Conservation (phyloP, 2,329 filamentous ascomycete species). For the Mollisiaceae sp. region DNA sequence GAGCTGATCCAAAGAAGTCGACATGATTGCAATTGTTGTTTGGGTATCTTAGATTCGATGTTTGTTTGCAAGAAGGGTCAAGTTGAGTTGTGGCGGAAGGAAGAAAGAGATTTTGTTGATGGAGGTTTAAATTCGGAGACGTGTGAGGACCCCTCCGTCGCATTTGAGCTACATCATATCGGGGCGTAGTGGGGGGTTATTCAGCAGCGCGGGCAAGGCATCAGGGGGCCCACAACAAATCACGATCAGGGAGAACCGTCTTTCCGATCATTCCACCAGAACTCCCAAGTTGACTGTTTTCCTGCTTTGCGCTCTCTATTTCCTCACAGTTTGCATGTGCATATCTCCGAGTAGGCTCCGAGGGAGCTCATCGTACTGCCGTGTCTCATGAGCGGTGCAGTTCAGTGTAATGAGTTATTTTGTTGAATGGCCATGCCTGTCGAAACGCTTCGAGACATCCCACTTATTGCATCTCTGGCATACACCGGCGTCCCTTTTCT, state of each 20-base stretch:
- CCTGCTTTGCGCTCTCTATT: slow-evolving; percentile 2
- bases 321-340: not conserved
- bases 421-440: slow-evolving; percentile 12
- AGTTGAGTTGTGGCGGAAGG: slow-evolving; percentile 16
- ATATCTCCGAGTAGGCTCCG: slow-evolving; percentile 17
- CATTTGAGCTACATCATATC: slow-evolving; percentile 11
- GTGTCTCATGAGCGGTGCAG: slow-evolving; percentile 7
- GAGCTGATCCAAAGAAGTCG: slow-evolving; percentile 92
- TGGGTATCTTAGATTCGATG: slow-evolving; percentile 26
- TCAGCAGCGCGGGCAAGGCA: not conserved
- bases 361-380: slow-evolving; percentile 7
- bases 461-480: slow-evolving; percentile 28
- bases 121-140: slow-evolving; percentile 24
- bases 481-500: slow-evolving; percentile 12
- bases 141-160: slow-evolving; percentile 3
- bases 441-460: slow-evolving; percentile 21
- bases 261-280: slow-evolving; percentile 3
- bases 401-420: slow-evolving; percentile 16
- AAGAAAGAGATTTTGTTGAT: slow-evolving; percentile 26
- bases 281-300: not conserved
- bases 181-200: slow-evolving; percentile 16
- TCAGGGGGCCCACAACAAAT: not conserved
- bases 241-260: slow-evolving; percentile 5
- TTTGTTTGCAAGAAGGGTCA: slow-evolving; percentile 5
- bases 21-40: slow-evolving; percentile 58